Base-by-base conservation (phyloP, 78 protist genomes). In the Protostelium mycophagum region DNA sequence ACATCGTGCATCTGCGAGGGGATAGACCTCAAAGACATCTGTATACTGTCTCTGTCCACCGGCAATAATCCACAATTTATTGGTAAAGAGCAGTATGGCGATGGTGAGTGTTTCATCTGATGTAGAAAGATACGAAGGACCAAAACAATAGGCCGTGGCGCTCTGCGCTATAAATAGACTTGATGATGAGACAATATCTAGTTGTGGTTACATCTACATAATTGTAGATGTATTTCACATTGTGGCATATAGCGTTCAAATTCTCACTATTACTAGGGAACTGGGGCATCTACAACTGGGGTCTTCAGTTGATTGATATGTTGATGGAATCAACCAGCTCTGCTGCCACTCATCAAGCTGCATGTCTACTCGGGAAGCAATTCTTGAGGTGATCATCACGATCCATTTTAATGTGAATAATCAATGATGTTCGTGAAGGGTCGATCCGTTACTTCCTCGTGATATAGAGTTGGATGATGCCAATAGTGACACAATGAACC, bases 271-370 rank as follows among this genome's bases (percentile, higher is more conserved):
- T 51, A 25, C 73, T 16, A 51, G 73, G 73, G 16, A 51, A 88
- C 16, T 92, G 92, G 95, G 95, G 92, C 38, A 35, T 92, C 0
- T 90, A 91, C 38, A 91, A 87, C 39, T 91, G 94, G 94, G 94
- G 92, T 5, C 95, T 91, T 36, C 87, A 90, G n/a, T 87, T 92
- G 5, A 86, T 92, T 34, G 90, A 92, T 36, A 89, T 92, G 91
- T 38, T 92, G 31, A 73, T 88, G 35, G 95, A 92, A 83, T 86
- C 90, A n/a, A 89, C 73, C 31, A 25, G 31, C 16, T 51, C 73
- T 16, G 73, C 73, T 51, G 73, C 73, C 31, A 51, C 73, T 16
- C 73, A 51, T 51, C 73, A 51, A 16, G 73, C 73, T 16, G 73
- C 73, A 16, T 51, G 73, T 16, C 73, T 51, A 5, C 16, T 51